Evolutionary conservation across 2,329 filamentous ascomycete species (phyloP), one percentile per base, ranked within the genome.

Genomic region (Grosmannia serpens): DNA sequence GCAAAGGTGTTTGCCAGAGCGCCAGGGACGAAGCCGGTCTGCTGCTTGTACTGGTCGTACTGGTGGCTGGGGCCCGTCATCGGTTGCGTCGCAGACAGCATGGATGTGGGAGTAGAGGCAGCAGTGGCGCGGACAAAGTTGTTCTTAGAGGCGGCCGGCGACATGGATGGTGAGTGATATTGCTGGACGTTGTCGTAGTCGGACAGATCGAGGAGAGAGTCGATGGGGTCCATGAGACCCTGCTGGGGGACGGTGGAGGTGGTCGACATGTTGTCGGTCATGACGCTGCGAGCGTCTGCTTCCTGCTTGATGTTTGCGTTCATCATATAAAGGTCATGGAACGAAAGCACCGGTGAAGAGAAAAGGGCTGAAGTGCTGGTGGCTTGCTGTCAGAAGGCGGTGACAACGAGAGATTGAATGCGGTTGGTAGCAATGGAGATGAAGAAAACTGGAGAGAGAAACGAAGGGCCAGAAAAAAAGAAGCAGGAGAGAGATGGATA

Each of bases 11-110:
- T 88, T 49, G 87, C 85, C 62, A 94, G 77, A 56, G 90, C 91
- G 62, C 91, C 91, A 1, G 89, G 86, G 0, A 94, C 89, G 33
- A 96, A 85, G 63, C 91, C 91, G 4, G 94, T 96, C 76, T 96
- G 91, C 71, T 99, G 94, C 75, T 90, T 89, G 77, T 96, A 95
- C 69, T 89, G 85, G 67, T 91, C 89, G 77, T 97, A 97, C 73
- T 95, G 89, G 75, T 96, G 91, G 72, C 90, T 96, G 10, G 94
- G 92, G 41, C 85, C 89, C 53, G 84, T 85, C 68, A 91, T 82
- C 24, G 79, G 79, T 62, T 86, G 81, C 29, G 67, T 71, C 58
- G 77, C 74, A 9, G 80, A 71, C 22, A 82, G 71, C 59, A 85
- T 71, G 41, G 75, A 73, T 4, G 77, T 73, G n/a, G 82, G 79